phyloP scores from a whole-genome alignment of 2,329 filamentous ascomycete species.

The Fusarium euwallaceae region DNA sequence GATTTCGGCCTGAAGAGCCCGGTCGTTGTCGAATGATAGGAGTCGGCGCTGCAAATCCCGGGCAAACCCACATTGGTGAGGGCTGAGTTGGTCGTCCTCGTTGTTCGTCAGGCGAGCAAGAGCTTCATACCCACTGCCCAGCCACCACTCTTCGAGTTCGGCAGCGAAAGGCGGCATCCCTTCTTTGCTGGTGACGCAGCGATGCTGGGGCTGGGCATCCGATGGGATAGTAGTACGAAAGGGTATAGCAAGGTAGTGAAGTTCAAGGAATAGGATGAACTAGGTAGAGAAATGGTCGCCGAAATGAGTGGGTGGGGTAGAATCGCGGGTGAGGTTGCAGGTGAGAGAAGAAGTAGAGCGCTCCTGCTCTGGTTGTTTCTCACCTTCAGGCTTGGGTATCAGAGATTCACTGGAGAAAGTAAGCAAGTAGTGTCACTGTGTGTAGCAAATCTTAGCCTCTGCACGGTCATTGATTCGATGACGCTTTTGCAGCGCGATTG shows the following conservation, averaged over 20 bases:
- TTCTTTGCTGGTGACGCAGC: background rate
- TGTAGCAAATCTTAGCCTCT: background rate
- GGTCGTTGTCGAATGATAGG: slow-evolving; percentile 50
- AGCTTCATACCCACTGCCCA: slow-evolving; percentile 41
- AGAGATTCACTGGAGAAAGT: slow-evolving; percentile 2
- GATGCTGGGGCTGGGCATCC: background rate
- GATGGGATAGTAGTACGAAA: background rate
- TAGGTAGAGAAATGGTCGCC: background rate
- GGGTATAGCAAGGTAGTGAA: background rate
- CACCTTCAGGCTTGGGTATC: background rate
- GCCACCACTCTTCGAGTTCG: slow-evolving; percentile 54
- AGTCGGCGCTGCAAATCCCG: slow-evolving; percentile 49
- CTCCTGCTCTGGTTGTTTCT: background rate
- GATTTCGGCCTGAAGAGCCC: slow-evolving; percentile 34
- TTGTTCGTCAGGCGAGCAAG: slow-evolving; percentile 46
- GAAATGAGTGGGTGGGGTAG: slow-evolving; percentile 1
- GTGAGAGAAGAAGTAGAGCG: background rate
- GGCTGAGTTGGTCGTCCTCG: slow-evolving; percentile 26
- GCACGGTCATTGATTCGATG: background rate
- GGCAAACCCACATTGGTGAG: slow-evolving; percentile 51
- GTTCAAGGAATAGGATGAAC: background rate
- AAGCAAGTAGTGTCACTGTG: background rate
- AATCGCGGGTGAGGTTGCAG: background rate
- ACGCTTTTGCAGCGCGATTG: background rate
- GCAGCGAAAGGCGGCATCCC: slow-evolving; percentile 49